Evolutionary conservation across 345 rosid species (phyloP), one percentile per base, ranked within the genome.

Genomic region (Corchorus olitorius): DNA sequence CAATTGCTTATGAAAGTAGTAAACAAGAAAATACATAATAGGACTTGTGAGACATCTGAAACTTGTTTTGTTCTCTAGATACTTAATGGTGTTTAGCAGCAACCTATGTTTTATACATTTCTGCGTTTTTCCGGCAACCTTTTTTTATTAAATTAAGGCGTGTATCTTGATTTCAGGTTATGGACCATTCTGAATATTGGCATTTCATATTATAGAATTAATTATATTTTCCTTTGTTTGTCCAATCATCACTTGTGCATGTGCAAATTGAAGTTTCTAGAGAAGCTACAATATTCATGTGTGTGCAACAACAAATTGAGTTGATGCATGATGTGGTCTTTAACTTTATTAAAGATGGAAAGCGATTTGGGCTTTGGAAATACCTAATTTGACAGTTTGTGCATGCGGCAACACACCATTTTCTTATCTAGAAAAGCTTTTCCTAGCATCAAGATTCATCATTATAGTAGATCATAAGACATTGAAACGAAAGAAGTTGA

Each of bases 171-270:
- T 70, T 82, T 76, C 88, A 94, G 97, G 89, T 86, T 97, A 71
- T 94, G 97, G 98, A 89, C 98, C 46, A 94, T 94, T 70, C 86
- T 93, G 83, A 94, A 91, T 70, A 37, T 20, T 70, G 34, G 16
- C 46, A 9, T 70, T 19, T 34, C 27, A 0, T 15, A 35, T 52
- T 5, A 10, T 34, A 43, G 16, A 33, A 34, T 27, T 1, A 27
- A 27, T 50, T 27, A 2, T 34, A 70, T 45, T 50, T 49, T 11
- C 45, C 27, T 16, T 69, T 35, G 17, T 56, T 45, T 16, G 52
- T 69, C 27, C 1, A 27, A 27, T 54, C 55, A 37, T 72, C n/a
- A 11, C 35, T 37, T 71, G 13, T 72, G 16, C 75, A 19, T 54
- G 53, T 72, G 65, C 75, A 55, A 64, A 55, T 54, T 37, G 19